These are phyloP conservation scores for Cyclocybe aegerita DNA, from an alignment of 768 basidiomycete species.

Conservation along the genomic window DNA sequence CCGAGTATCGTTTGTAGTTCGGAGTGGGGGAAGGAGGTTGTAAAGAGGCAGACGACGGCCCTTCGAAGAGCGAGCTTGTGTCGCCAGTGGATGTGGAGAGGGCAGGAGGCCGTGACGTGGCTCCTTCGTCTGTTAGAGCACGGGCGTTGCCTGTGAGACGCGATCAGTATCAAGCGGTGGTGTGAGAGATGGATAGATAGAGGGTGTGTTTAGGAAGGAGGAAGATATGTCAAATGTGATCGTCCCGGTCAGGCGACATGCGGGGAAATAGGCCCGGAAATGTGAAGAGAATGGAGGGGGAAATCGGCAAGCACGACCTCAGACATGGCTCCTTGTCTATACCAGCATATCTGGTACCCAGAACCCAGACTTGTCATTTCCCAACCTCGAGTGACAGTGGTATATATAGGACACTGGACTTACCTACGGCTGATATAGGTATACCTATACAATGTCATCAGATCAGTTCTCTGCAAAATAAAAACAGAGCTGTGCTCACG, in stretches of 20 bases:
- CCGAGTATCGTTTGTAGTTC: slow-evolving; percentile 45
- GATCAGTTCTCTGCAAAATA: background rate
- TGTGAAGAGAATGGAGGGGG: too few relatives aligned
- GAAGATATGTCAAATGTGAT: too few relatives aligned
- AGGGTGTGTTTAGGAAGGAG: too few relatives aligned
- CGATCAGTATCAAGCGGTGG: too few relatives aligned
- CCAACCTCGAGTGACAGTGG: slow-evolving; percentile 22
- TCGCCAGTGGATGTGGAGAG: slow-evolving; percentile 33
- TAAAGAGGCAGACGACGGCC: slow-evolving; percentile 38
- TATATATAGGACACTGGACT: slow-evolving; percentile 27
- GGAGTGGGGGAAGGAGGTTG: slow-evolving; percentile 49
- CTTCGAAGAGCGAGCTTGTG: slow-evolving; percentile 20
- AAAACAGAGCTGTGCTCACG: slow-evolving; percentile 49
- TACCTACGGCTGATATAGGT: slow-evolving; percentile 76
- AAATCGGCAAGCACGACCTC: too few relatives aligned
- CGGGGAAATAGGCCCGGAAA: too few relatives aligned
- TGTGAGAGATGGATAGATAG: too few relatives aligned
- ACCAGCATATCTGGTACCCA: slow-evolving; percentile 20
- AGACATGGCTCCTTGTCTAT: too few relatives aligned
- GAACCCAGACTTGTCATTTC: too few relatives aligned
- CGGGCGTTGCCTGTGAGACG: too few relatives aligned
- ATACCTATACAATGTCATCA: slow-evolving; percentile 50
- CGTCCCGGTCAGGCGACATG: too few relatives aligned
- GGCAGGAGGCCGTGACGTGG: slow-evolving; percentile 31
- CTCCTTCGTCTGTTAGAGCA: slow-evolving; percentile 16